A percentile compares a stretch with the other conserved stretches of the same genome.
Evolutionary conservation across 1,139 yeast genomes (phyloP).

Genomic region (Pichia sp.): DNA sequence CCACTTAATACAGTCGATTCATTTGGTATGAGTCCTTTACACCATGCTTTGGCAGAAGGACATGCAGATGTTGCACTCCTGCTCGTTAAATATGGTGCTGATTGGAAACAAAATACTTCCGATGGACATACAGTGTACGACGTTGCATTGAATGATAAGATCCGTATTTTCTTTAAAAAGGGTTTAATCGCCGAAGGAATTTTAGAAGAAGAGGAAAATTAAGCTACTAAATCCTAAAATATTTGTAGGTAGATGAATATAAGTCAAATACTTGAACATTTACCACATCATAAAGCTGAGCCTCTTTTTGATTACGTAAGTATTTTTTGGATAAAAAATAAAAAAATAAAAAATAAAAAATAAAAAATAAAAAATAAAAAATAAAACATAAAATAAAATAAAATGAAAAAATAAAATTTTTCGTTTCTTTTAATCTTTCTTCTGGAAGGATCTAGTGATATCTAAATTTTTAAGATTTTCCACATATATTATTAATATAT

Average conservation of each 20-base stretch:
- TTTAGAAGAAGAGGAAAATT: no score
- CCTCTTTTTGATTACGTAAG: background rate
- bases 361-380: no score
- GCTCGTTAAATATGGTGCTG: constrained; percentile 65
- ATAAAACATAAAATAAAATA: no score
- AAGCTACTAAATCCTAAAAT: no score
- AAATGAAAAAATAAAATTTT: no score
- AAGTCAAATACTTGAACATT: no score
- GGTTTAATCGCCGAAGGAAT: constrained; percentile 7
- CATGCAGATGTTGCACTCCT: constrained; percentile 69
- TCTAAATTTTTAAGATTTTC: no score
- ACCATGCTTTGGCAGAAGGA: constrained; percentile 91
- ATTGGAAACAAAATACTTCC: constrained; percentile 39
- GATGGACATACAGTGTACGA: constrained; percentile 56
- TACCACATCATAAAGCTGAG: no score
- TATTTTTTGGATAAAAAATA: no score
- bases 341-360: no score
- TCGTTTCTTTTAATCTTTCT: background rate
- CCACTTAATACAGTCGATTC: constrained; percentile 65
- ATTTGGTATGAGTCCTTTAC: constrained; percentile 81
- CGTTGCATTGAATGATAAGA: constrained; percentile 59
- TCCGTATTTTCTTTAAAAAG: constrained; percentile 36
- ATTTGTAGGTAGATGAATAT: background rate
- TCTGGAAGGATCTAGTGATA: constrained; percentile 7
- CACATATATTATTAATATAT: no score